Base-by-base conservation (phyloP, 1,284 basidiomycete species). In the Malassezia japonica region DNA sequence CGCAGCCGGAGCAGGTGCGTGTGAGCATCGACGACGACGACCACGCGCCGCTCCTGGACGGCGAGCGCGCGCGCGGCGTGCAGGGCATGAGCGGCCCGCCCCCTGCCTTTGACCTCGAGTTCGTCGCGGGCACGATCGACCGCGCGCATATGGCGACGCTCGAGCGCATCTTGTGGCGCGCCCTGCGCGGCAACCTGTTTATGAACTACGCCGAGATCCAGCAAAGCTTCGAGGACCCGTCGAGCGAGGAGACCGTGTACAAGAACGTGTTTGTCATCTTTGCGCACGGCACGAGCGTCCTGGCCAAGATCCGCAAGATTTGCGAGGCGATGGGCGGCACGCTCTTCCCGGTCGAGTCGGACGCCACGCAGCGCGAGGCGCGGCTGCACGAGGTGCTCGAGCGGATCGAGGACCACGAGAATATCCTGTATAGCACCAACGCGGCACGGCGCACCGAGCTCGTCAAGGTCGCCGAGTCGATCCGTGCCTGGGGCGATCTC, bases 191-290 rank as follows among this genome's bases (percentile, higher is more conserved):
- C 48, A 98, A 99, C 74, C 78, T 99, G 27, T 99, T 95, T 79
- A 96, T 98, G 91, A 98, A 98, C 77, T 89, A 96, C 76, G 72
- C 74, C 59, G 91, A 98, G 75, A 98, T 99, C 65, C 81, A 82
- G 36, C 86, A 92, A 65, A 86, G 89, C 1, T 95, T 98, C 69
- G 79, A 90, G 52, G 86, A 96, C 69, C 83, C 89, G 13, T 79
- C 78, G 36, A 85, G 84, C 2, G 74, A 71, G 20, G 65, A 69
- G 46, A 64, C 69, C 20, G 61, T 71, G 20, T 62, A 56, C 56
- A 99, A 98, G 80, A 91, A 96, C 64, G 94, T 98, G 36, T 99
- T 99, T 78, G 94, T 99, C 77, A 96, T 99, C 74, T 99, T 99
- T 70, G 94, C 92, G 0, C 94, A 99, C 67, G 94, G 94, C 29